phyloP scores from a whole-genome alignment of 257 asterid genomes.

The Echium plantagineum region DNA sequence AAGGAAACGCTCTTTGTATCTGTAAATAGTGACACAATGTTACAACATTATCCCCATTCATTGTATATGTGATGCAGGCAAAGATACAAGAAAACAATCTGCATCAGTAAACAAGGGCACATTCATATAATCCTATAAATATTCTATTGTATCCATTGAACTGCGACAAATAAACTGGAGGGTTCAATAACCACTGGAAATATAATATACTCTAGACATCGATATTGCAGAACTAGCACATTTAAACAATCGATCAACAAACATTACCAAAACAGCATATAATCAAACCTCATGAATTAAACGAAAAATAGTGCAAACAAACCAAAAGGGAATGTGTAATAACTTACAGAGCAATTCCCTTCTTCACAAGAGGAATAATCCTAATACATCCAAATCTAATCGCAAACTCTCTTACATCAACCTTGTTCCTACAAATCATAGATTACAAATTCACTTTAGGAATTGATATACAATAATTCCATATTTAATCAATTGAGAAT shows the following conservation, averaged over 20 bases:
- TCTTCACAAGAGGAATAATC: slow-evolving; percentile 65
- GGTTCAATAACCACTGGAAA: too few species aligned
- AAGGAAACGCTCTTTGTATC: slow-evolving; percentile 76
- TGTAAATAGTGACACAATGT: slow-evolving; percentile 8
- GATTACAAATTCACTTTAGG: background rate
- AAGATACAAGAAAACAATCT: slow-evolving; percentile 67
- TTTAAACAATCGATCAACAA: too few species aligned
- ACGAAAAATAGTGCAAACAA: too few species aligned
- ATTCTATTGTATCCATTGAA: too few species aligned
- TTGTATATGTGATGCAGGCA: slow-evolving; percentile 43
- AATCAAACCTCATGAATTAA: background rate
- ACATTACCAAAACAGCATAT: background rate
- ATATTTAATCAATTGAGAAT: background rate
- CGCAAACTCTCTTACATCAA: slow-evolving; percentile 80
- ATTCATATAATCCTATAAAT: too few species aligned
- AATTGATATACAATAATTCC: background rate
- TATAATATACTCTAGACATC: too few species aligned
- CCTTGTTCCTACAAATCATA: slow-evolving; percentile 44
- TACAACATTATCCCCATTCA: background rate
- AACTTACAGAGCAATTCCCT: slow-evolving; percentile 66
- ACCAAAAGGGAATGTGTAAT: too few species aligned
- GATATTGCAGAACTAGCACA: too few species aligned
- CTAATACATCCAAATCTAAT: slow-evolving; percentile 88
- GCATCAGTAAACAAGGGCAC: slow-evolving; percentile 29
- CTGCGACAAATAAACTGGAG: too few species aligned